Evolutionary conservation across 129 eudicot genomes (phyloP).

Genomic region (Flaveria brownii): DNA sequence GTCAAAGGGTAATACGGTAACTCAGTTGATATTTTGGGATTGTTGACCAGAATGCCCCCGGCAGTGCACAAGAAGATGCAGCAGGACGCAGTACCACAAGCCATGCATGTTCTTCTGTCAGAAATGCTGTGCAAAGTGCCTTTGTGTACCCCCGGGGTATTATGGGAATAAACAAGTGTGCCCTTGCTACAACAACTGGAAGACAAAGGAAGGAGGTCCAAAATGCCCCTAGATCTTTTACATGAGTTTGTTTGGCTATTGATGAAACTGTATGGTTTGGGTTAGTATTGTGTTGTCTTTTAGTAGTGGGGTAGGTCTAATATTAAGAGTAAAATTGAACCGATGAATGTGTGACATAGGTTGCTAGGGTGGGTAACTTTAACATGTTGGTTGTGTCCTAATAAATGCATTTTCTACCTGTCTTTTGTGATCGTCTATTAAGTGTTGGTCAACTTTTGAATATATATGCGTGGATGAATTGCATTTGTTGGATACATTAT

Average conservation of each 20-base stretch:
- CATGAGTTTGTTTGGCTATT: neutral
- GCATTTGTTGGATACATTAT: too few relatives aligned
- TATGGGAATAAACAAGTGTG: conserved; percentile 82
- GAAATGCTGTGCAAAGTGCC: conserved; percentile 79
- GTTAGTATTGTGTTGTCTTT: neutral
- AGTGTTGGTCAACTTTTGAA: too few relatives aligned
- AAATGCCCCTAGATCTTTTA: conserved; percentile 63
- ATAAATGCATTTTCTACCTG: conserved; percentile 13
- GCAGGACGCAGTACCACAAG: conserved; percentile 73
- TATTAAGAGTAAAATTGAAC: conserved; percentile 21
- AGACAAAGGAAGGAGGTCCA: conserved; percentile 88
- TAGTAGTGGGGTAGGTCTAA: conserved; percentile 26
- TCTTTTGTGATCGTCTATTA: neutral
- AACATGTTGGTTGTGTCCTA: conserved; percentile 27
- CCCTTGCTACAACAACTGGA: conserved; percentile 98
- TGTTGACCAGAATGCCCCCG: conserved; percentile 67
- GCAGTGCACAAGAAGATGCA: conserved; percentile 73
- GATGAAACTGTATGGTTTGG: neutral
- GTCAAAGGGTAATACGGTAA: conserved; percentile 14
- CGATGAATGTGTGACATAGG: neutral
- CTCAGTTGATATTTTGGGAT: neutral
- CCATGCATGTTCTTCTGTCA: conserved; percentile 89
- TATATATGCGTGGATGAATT: too few relatives aligned
- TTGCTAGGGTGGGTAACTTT: conserved; percentile 16
- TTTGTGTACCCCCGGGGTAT: conserved; percentile 83